Conservation (phyloP, 2,329 filamentous ascomycete genomes). For the Aspergillus phoenicis region DNA sequence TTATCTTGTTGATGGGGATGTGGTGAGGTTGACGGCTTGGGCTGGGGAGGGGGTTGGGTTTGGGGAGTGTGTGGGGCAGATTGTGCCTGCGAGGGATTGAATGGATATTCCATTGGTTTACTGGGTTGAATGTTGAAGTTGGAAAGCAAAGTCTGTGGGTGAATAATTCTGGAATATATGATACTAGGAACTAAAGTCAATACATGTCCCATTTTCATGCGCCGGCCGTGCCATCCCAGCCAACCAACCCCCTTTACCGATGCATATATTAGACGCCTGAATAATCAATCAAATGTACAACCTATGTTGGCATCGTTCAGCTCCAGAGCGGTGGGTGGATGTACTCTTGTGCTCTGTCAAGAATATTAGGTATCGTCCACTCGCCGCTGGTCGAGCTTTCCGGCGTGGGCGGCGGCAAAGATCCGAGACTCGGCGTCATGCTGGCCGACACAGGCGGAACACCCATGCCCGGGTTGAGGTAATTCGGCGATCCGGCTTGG, state of each 20-base stretch:
- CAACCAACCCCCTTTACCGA: slow-evolving; percentile 6
- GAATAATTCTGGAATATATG: neutral
- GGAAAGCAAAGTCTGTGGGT: too few species aligned
- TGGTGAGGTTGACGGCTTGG: slow-evolving; percentile 30
- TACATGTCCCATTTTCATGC: neutral
- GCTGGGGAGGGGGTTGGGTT: slow-evolving; percentile 31
- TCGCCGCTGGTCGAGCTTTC: slow-evolving; percentile 52
- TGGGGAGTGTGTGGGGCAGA: slow-evolving; percentile 31
- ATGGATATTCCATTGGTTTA: too few species aligned
- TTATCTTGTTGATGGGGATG: slow-evolving; percentile 32
- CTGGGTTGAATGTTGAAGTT: too few species aligned
- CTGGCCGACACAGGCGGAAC: slow-evolving; percentile 23
- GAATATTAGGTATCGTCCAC: slow-evolving; percentile 49
- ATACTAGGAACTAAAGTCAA: neutral
- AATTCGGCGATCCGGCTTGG: slow-evolving; percentile 24
- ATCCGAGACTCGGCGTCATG: slow-evolving; percentile 40
- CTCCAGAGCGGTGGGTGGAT: slow-evolving; percentile 52
- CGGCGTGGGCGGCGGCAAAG: slow-evolving; percentile 49
- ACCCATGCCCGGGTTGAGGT: slow-evolving; percentile 23
- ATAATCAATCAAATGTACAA: neutral
- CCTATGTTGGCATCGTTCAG: slow-evolving; percentile 15
- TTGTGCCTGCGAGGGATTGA: neutral
- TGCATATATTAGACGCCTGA: neutral
- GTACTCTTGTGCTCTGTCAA: slow-evolving; percentile 51
- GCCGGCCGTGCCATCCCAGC: slow-evolving; percentile 3